Base-by-base conservation (phyloP, 1,284 basidiomycete genomes). In the Malassezia sympodialis region DNA sequence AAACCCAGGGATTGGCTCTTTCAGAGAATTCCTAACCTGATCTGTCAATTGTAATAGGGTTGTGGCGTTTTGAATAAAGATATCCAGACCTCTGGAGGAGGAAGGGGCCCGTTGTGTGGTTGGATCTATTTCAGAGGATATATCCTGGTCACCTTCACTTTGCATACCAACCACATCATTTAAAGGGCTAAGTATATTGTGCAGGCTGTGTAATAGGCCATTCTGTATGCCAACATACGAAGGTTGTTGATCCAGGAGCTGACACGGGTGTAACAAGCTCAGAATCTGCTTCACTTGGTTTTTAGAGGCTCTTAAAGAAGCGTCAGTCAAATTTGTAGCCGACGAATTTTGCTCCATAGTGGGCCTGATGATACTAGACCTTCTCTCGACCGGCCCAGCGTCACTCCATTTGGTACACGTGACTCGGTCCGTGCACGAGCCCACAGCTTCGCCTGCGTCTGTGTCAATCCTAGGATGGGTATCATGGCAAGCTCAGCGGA, bases 141-240 rank as follows among this genome's bases (percentile, higher is more conserved):
- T 11, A 21, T 24, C 49, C n/a, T 49, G 40, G 11, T n/a, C 35
- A n/a, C 19, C 23, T 19, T 45, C 10, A 14, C 12, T 2, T 7
- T 27, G 27, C 15, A 47, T 34, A 4, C 23, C 44, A 17, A 53
- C 24, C 8, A 50, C 17, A 7, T 40, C 28, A 27, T 50, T 43
- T 8, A 56, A n/a, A 28, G 47, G 53, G 12, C 21, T 23, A 8
- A 56, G 41, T 2, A 56, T 28, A 48, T 56, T 43, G 12, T 34
- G 30, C 31, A 56, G 34, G 11, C 49, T 41, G 37, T 56, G 49
- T 23, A 56, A 17, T 12, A 56, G 15, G 8, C 53, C 53, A 17
- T 44, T 34, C 17, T 56, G 48, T 21, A 51, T 50, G 37, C 30
- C 43, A 12, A 34, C 37, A 21, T 23, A 8, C 10, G 41, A 8